Evolutionary conservation across 2,329 filamentous ascomycete species (phyloP), one percentile per base, ranked within the genome.

Genomic region (Clonostachys rosea): DNA sequence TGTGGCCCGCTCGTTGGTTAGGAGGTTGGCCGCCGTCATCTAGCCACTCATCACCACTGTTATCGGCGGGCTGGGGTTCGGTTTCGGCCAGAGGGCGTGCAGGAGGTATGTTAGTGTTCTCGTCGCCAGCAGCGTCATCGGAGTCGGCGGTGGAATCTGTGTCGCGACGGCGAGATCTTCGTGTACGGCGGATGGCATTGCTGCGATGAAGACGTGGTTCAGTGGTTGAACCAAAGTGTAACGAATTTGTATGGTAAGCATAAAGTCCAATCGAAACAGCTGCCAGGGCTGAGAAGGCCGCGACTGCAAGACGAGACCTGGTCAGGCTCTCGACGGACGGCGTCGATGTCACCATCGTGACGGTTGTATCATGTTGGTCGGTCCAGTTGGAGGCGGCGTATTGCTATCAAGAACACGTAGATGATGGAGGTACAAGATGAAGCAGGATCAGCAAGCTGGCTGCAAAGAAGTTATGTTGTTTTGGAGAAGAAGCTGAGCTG

Each of bases 1-100:
- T 91, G 59, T 94, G 88, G 7, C 88, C 89, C 34, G 71, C 78
- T 48, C 75, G 73, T 50, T 74, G 73, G 34, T 70, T 61, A 33
- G 69, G 61, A 47, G 70, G 63, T 47, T 64, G 62, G 14, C 14
- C 36, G 14, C 14, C 14, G 14, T 61, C 62, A 47, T 57, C 51
- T 36, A 63, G 57, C 18, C 78, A 75, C 50, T 77, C 74, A 64
- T 70, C 78, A 76, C 76, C 81, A 49, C 77, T 74, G 44, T 76
- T 73, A 5, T 67, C 64, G 51, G 68, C 69, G 52, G 67, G 10
- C 10, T n/a, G 20, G 13, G 16, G 6, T 20, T 42, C 40, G 40
- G 40, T 20, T 13, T 18, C 36, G 14, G 14, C 36, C 11, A 39
- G 36, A 11, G 11, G 14, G 7, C 36, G 36, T n/a, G 17, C 40